Evolutionary conservation across 495 filamentous ascomycete species (phyloP), one percentile per base, ranked within the genome.

Genomic region (Filosporella fistucella): DNA sequence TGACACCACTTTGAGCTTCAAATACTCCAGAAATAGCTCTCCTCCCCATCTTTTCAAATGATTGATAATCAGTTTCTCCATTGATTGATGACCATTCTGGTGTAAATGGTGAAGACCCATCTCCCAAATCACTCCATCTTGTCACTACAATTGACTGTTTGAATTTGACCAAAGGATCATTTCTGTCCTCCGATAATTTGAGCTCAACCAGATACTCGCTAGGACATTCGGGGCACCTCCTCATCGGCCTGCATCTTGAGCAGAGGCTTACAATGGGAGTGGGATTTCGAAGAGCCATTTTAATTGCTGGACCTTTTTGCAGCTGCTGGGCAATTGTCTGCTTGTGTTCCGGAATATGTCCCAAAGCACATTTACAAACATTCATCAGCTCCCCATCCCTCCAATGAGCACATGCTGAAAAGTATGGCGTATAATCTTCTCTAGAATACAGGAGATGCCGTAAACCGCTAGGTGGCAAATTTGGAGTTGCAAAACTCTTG

Each of bases 331-430:
- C 48, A 23, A 63, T 47, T 2, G 61, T 47, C 47, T 74, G 65
- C 42, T 68, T 67, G 12, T 67, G 63, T 35, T 63, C 62, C 21
- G 76, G 77, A 22, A 82, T 71, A 49, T 81, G 78, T 10, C 55
- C 55, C n/a, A 81, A 60, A 1, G 77, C 75, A 58, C 78, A 82
- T 59, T 81, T 81, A 52, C 74, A 77, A 30, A 71, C 49, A 24
- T 67, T 58, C 72, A 79, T 78, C 8, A 82, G 64, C 32, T 74
- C 71, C 44, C 78, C 78, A 51, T 80, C 71, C 18, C 69, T 66
- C 77, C 77, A 81, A 60, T 82, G 78, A 17, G 74, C 68, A 58
- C 77, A 82, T 2, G 64, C 69, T 8, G 68, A 73, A 69, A 80
- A 81, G 52, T 71, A 80, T 0, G 78, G 77, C 59, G 67, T 72